These are phyloP conservation scores for Neofusicoccum ribis DNA, from an alignment of 2,329 filamentous ascomycete species.

Conservation along the genomic window DNA sequence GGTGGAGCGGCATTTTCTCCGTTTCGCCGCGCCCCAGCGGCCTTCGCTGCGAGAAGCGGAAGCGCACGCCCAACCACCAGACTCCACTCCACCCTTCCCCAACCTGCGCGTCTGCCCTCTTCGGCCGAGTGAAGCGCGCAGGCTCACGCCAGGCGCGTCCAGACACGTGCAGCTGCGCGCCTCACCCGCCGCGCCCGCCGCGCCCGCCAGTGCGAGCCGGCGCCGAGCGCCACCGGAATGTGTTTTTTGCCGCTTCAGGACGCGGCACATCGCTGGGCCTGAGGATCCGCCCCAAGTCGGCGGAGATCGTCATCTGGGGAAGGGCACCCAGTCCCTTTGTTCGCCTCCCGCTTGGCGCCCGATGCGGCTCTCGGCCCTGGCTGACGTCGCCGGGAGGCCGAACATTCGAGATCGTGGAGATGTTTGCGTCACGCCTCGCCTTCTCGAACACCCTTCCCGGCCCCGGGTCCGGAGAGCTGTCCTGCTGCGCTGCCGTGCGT, in stretches of 20 bases:
- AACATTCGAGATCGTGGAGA: conserved; percentile 8
- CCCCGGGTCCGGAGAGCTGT: neutral
- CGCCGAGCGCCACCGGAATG: neutral
- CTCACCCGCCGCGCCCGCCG: neutral
- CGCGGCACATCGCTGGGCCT: conserved; percentile 10
- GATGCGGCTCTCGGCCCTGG: conserved; percentile 14
- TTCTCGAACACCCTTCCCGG: neutral
- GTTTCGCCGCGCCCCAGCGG: conserved; percentile 5
- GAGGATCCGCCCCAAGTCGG: conserved; percentile 6
- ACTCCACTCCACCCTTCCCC: conserved; percentile 11
- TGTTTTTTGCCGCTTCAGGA: neutral
- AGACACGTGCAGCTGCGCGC: conserved; percentile 8
- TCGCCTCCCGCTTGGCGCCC: conserved; percentile 11
- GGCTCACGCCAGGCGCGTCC: conserved; percentile 7
- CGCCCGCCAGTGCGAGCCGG: neutral
- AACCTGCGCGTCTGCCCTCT: neutral
- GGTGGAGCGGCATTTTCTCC: conserved; percentile 13
- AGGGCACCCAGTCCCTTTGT: conserved; percentile 9
- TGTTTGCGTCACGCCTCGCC: neutral
- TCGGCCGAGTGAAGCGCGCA: neutral
- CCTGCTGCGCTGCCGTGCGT: neutral
- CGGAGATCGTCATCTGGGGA: conserved; percentile 17
- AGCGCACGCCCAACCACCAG: neutral
- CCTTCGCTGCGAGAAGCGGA: conserved; percentile 6
- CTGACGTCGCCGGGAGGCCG: conserved; percentile 10